Base-by-base conservation (phyloP, 805 yeast genomes). In the Wickerhamomyces strasburgensis region DNA sequence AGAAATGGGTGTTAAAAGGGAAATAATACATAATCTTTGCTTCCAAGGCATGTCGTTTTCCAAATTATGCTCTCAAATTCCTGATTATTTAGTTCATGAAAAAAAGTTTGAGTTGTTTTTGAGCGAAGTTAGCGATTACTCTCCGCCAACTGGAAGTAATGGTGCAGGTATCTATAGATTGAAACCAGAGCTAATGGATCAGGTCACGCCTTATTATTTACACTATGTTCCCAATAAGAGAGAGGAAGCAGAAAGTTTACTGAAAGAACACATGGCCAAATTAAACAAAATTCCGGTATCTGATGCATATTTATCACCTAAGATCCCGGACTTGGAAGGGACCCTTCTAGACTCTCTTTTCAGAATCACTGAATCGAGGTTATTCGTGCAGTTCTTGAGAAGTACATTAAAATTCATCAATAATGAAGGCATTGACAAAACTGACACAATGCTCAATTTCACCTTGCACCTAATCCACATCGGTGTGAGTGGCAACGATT, bases 11-110 rank as follows among this genome's bases (percentile, higher is more conserved):
- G 70, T 87, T 19, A 67, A 64, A 39, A 69, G 73, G 29, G 96
- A 89, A 48, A 76, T 90, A n/a, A 67, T 87, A 16, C 97, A 93
- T 52, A 71, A 78, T 3, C 64, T 90, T n/a, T 80, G 94, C 44
- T 84, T 86, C 63, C 78, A 79, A 21, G 80, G 83, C 2, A 63
- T 79, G 65, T 68, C 78, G 16, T 89, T 80, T 53, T 75, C 93
- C 3, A 84, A 84, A 38, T 60, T 93, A 14, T 70, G 80, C 39
- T 62, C 74, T 3, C 72, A 69, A 13, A 70, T 88, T 3, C 90
- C 96, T 0, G 97, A 88, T 34, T 84, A 80, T 47, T 66, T 88
- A 25, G 63, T 78, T 0, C 67, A 75, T 5, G 93, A 86, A 39
- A 85, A 84, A 44, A 63, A 76, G 18, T 88, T 90, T 64, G 96